These are phyloP conservation scores for Fraxinus latifolia DNA, from an alignment of 305 asterid species.

Conservation along the genomic window DNA sequence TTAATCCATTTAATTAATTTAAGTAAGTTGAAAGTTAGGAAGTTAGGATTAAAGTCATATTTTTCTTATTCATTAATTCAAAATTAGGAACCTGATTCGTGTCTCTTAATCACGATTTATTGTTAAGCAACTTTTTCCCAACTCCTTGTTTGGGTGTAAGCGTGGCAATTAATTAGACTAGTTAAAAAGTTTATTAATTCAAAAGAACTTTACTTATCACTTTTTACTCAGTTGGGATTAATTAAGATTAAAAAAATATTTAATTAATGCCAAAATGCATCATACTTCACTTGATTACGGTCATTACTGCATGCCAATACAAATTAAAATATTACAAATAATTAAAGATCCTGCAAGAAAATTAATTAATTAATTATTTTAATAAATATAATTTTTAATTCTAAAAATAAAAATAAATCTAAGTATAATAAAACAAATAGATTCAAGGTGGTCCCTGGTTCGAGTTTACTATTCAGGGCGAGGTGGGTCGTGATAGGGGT, in stretches of 20 bases:
- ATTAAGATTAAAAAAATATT: neutral
- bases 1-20: constrained; percentile 14
- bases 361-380: too few relatives aligned
- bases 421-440: too few relatives aligned
- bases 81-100: neutral
- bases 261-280: constrained; percentile 11
- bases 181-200: neutral
- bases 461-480: too few relatives aligned
- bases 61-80: neutral
- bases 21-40: constrained; percentile 6
- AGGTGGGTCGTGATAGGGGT: too few relatives aligned
- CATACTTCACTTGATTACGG: neutral
- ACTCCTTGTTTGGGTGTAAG: neutral
- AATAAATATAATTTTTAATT: too few relatives aligned
- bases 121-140: neutral
- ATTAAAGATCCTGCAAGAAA: neutral
- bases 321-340: neutral
- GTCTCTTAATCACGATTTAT: neutral
- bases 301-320: neutral
- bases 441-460: too few relatives aligned
- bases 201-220: neutral
- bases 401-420: too few relatives aligned
- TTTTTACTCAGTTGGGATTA: neutral
- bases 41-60: constrained; percentile 1
- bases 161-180: neutral